Base-by-base conservation (phyloP, 371 early-diverging fungal species). In the Apophysomyces sp. region DNA sequence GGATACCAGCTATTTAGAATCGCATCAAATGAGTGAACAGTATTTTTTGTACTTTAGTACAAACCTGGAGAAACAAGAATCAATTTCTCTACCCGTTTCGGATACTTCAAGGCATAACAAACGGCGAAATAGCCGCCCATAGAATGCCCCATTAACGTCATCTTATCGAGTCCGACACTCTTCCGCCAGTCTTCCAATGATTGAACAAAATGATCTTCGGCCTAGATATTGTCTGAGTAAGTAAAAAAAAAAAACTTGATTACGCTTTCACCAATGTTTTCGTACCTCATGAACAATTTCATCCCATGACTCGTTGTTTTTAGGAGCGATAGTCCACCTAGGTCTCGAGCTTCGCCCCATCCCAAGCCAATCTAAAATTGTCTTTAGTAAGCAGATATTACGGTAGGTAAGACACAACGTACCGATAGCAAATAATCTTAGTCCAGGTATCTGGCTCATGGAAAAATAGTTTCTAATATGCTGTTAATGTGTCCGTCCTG, bases 101-200 rank as follows among this genome's bases (percentile, higher is more conserved):
- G 95, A 65, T 96, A 91, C 66, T 89, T 90, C 26, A 95, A 73
- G 1, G 97, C 92, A 67, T 98, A 98, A 11, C 87, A 84, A 0
- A 91, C 66, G 2, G 91, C 84, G 68, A 98, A 86, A 68, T 97
- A 98, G 1, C 97, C 98, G 29, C 94, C 94, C 24, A 94, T 71
- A 21, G 90, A 91, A 68, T 94, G 94, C 0, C 95, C 97, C 49
- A 89, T 72, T 53, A 97, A 69, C 7, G 88, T 86, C 91, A 95
- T 90, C 62, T 86, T 89, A 39, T 93, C 89, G 37, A 96, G 81
- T 12, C 88, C 83, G 44, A 92, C 82, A 28, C 76, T 74, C 56
- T 86, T 65, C 29, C 97, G 85, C 98, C 97, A 96, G 57, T 87
- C 84, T 65, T 98, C 98, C 37, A 98, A 77, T 18, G 93, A 89